Evolutionary conservation across 441 rosid genomes (phyloP), one percentile per base, ranked within the genome.

Genomic region (Jatropha multifida): DNA sequence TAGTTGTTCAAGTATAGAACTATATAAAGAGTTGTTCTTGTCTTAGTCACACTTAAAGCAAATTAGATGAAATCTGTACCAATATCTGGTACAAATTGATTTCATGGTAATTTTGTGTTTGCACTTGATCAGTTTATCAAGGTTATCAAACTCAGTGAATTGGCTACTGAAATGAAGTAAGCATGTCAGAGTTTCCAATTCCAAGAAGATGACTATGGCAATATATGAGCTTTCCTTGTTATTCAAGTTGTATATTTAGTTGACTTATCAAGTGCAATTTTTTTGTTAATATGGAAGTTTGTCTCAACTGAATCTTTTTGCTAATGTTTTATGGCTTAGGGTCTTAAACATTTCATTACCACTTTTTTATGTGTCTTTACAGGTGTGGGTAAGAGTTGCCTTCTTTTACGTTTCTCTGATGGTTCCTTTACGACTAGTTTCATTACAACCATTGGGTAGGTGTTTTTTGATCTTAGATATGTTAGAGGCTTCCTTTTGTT

Each of bases 381-480:
- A 73, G 76, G 76, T 73, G 76, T 73, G 76, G 76, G 76, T 63
- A 73, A 73, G 76, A 73, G 76, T 73, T 73, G 76, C 76, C 76
- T 73, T 63, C 76, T 73, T 51, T 63, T 73, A 64, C 76, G 76
- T 73, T 73, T 73, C 32, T 73, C 76, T 10, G 76, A 73, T 73
- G 76, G 76, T 63, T 73, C 76, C 61, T 73, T 73, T 38, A 73
- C 76, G 6, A 73, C 76, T 73, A 73, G 76, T 73, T 73, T 73
- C 59, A 73, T 73, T 51, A 73, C 76, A 62, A 73, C 76, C 58
- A 73, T 73, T 48, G 76, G 76, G 76, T 63, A 73, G 40, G 62
- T 52, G 15, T 37, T 64, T 49, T 26, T 32, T 65, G 7, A 42
- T 1, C 27, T 69, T 51, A 32, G 44, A 11, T 20, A 40, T 40